Base-by-base conservation (phyloP, 1,284 basidiomycete species). In the Volvariella surrecta region DNA sequence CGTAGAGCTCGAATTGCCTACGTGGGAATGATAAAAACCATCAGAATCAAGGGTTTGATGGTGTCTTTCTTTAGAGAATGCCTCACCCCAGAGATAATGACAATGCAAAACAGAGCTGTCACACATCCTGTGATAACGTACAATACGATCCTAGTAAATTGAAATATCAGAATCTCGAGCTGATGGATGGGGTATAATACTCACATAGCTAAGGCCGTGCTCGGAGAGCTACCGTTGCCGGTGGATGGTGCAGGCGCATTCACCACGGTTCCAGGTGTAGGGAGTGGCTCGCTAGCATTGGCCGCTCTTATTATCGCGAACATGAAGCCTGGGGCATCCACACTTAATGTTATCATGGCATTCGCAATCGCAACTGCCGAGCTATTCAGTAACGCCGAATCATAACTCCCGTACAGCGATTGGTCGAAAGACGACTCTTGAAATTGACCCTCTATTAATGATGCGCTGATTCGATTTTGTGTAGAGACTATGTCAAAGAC, bases 41-140 rank as follows among this genome's bases (percentile, higher is more conserved):
- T 19, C 32, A 42, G 37, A 38, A 41, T 30, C 24, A 11, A 28
- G 24, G 24, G 11, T 28, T 28, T n/a, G n/a, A n/a, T n/a, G n/a
- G n/a, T n/a, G n/a, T n/a, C 24, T 28, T 28, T 11, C 24, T 6
- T 11, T 6, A 28, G 43, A 47, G 15, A 43, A 22, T 30, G 11
- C 64, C 80, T 46, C 60, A 85, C 87, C 11, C 90, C 90, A 21
- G 84, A 83, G 15, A 89, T 63, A 50, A 94, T 86, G 50, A 93
- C 81, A 22, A 82, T 64, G 54, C 80, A 81, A 60, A 95, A 89
- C 19, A 92, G 66, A 10, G 79, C 78, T 30, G 88, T 88, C 42
- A 92, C 83, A 45, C 83, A 82, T 8, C 89, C 89, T 0, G 89
- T 90, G 47, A 92, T 88, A 3, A 81, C 78, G 57, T 94, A 95